A percentile compares a stretch with the other conserved stretches of the same genome.
phyloP scores from a whole-genome alignment of 352 stramenopile species.

The Pythium apleroticum region DNA sequence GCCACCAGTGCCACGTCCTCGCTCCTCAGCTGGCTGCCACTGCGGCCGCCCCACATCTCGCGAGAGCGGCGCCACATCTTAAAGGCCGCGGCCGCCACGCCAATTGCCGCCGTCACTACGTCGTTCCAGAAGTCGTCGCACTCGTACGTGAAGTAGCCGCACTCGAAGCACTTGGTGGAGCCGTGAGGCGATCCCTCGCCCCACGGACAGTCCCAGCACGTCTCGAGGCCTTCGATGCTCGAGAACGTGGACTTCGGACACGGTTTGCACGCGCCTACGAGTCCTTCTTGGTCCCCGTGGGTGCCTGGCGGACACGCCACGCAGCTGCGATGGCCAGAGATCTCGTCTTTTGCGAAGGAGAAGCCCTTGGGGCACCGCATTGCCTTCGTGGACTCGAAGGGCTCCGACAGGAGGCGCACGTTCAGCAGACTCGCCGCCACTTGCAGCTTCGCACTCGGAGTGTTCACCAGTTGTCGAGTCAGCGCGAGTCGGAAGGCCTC shows the following conservation, averaged over 20 bases:
- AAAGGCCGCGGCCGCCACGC: constrained; percentile 19
- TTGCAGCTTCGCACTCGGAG: neutral
- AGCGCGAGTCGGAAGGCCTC: constrained; percentile 9
- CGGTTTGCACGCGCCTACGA: constrained; percentile 29
- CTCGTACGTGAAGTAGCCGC: constrained; percentile 48
- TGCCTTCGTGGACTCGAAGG: constrained; percentile 14
- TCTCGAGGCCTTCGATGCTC: constrained; percentile 34
- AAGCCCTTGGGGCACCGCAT: constrained; percentile 25
- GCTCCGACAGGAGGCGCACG: constrained; percentile 4
- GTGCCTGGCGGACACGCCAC: constrained; percentile 38
- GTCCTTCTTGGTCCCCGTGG: constrained; percentile 31
- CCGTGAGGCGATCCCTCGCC: constrained; percentile 37
- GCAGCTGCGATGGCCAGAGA: constrained; percentile 12
- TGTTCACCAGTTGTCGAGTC: constrained; percentile 8
- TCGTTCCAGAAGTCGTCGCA: constrained; percentile 64
- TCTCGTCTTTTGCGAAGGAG: constrained; percentile 7
- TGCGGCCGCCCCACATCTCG: constrained; percentile 32
- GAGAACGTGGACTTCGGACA: constrained; percentile 45
- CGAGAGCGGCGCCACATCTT: constrained; percentile 36
- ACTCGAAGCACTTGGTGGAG: constrained; percentile 41
- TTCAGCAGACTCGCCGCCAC: constrained; percentile 1
- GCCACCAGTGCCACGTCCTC: constrained; percentile 48
- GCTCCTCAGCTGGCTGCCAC: constrained; percentile 33
- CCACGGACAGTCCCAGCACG: constrained; percentile 39
- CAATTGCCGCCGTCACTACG: constrained; percentile 32